Evolutionary conservation across 2,329 filamentous ascomycete genomes (phyloP).

Genomic region (Colletotrichum kahawae): DNA sequence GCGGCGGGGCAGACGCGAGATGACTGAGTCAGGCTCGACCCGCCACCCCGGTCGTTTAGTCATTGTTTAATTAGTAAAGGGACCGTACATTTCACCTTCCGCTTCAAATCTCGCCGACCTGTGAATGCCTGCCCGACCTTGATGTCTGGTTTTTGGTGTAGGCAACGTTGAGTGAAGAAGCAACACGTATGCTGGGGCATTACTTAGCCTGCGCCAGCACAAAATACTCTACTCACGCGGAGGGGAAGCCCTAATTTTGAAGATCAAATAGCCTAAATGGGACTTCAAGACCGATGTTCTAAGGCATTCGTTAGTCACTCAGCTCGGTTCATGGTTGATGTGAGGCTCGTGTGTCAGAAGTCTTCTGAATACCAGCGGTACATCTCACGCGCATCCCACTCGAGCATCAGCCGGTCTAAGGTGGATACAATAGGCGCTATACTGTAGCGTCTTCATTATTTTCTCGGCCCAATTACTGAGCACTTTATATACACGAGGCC

Average conservation of each 20-base stretch:
- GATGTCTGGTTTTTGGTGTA: not conserved
- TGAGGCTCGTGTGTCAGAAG: not conserved
- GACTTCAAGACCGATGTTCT: fast-evolving
- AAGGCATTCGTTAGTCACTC: not conserved
- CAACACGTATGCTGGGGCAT: not conserved
- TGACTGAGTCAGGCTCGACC: not conserved
- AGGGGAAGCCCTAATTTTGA: not conserved
- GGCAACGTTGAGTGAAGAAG: fast-evolving
- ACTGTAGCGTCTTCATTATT: not conserved
- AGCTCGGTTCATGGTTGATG: not conserved
- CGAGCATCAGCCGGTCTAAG: not conserved
- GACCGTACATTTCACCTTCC: not conserved
- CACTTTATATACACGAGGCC: not conserved
- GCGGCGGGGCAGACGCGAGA: not conserved
- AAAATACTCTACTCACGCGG: not conserved
- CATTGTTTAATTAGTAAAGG: not conserved
- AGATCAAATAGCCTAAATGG: not conserved
- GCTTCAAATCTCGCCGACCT: not conserved
- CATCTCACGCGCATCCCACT: not conserved
- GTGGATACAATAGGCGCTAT: not conserved
- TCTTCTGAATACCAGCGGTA: not conserved
- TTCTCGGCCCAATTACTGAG: not conserved
- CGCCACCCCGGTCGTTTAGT: not conserved
- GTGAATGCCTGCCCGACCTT: not conserved
- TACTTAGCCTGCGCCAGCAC: not conserved